Base-by-base conservation (phyloP, 805 yeast genomes). In the Saccharomyces jurei region DNA sequence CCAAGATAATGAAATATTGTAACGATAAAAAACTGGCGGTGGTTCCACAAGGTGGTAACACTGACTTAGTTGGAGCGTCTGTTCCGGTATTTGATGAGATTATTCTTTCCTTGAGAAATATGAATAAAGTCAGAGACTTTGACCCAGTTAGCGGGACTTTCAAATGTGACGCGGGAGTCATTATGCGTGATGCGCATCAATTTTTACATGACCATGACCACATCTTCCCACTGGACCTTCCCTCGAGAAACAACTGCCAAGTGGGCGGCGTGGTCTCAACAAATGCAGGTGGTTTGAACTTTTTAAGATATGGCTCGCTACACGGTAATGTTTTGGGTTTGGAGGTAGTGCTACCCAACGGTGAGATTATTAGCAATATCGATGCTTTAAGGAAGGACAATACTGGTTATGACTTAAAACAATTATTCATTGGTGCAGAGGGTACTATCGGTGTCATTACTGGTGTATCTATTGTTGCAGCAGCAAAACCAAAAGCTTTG, bases 41-140 rank as follows among this genome's bases (percentile, higher is more conserved):
- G 50, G 95, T 87, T 8, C 96, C 96, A 11, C 96, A 89, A 70
- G 96, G 96, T 65, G 96, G 96, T 59, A 89, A 89, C 71, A 89
- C 96, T 2, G 95, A 96, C 27, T 77, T 89, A 50, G 96, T 89
- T 41, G 96, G 96, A 56, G 96, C 96, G 3, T 84, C 92, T 6
- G 80, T 82, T 30, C 96, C 96, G 0, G 84, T 89, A 1, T 89
- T 87, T 69, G 96, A 89, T 69, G 96, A 89, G 71, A 81, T 89
- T 51, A 78, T 89, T 32, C 60, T 89, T 27, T 83, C 86, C 2
- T 70, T 87, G 48, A 71, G 85, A 41, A 77, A 76, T 61, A 63
- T 89, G 77, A 87, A 87, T 74, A 78, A 83, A 65, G 77, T 89
- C 52, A 79, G 94, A 65, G 81, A 87, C 4, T 89, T 89, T 66